A percentile compares a stretch with the other conserved stretches of the same genome.
Conservation (phyloP, 176 grass and related monocot genomes). For the Musa schizocarpa region DNA sequence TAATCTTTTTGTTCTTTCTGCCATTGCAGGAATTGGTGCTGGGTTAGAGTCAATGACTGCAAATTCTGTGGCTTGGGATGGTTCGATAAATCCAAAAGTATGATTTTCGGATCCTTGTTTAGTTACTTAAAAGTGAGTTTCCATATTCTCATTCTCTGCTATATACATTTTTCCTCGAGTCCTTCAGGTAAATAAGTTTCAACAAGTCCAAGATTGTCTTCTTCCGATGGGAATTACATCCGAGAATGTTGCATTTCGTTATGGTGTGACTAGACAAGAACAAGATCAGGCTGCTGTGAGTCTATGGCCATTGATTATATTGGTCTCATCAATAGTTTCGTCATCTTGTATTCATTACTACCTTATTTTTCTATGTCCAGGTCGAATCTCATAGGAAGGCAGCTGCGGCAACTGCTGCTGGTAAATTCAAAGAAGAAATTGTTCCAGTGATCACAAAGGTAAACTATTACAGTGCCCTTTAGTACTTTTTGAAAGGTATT, state of each 20-base stretch:
- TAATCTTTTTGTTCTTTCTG: background rate
- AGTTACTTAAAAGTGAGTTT: background rate
- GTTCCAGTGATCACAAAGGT: conserved; percentile 82
- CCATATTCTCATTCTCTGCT: background rate
- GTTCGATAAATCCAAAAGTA: conserved; percentile 86
- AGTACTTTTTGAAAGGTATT: too few relatives aligned
- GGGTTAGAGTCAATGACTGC: conserved; percentile 81
- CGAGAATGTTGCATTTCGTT: conserved; percentile 86
- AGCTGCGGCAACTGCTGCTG: conserved; percentile 64
- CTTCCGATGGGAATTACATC: conserved; percentile 97
- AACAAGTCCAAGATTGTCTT: conserved; percentile 94
- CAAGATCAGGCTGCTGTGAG: conserved; percentile 96
- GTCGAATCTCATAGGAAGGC: conserved; percentile 77
- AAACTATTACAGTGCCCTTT: background rate
- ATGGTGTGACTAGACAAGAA: conserved; percentile 74
- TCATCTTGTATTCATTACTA: background rate
- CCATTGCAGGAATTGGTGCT: conserved; percentile 68
- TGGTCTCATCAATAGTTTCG: background rate
- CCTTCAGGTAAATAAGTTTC: conserved; percentile 46
- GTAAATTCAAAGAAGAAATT: conserved; percentile 95
- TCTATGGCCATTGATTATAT: conserved; percentile 5
- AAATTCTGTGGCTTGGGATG: conserved; percentile 69
- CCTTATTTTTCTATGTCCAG: conserved; percentile 20
- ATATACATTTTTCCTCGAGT: background rate
- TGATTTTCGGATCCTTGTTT: background rate